phyloP scores from a whole-genome alignment of 345 rosid species.

The Geranium brycei region DNA sequence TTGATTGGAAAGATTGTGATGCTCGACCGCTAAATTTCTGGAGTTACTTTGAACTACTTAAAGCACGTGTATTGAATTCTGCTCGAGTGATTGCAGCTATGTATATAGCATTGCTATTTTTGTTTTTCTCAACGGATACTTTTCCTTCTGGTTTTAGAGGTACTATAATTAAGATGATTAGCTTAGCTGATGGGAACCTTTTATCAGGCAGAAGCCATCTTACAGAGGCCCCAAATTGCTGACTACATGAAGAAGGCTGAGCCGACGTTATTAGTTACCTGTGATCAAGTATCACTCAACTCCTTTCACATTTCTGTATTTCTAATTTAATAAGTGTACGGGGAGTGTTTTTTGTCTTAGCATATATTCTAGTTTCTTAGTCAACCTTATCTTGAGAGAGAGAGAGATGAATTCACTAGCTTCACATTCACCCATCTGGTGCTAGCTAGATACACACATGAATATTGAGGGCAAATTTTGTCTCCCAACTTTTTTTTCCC shows the following conservation, averaged over 20 bases:
- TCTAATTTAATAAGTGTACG: slow-evolving; percentile 1
- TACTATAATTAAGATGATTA: slow-evolving; percentile 13
- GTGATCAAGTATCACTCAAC: slow-evolving; percentile 64
- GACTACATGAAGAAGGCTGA: slow-evolving; percentile 37
- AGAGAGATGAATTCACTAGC: no score
- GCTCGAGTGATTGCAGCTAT: no score
- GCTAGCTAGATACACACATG: no score
- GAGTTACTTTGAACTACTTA: no score
- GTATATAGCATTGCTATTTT: no score
- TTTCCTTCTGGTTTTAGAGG: neutral
- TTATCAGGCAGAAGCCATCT: slow-evolving; percentile 77
- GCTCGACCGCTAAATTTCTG: no score
- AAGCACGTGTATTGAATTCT: no score
- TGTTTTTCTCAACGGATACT: neutral
- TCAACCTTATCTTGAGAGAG: no score
- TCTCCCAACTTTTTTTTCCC: no score
- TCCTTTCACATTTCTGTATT: slow-evolving; percentile 3
- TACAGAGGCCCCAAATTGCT: slow-evolving; percentile 35
- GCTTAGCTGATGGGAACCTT: slow-evolving; percentile 17
- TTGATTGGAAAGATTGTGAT: no score
- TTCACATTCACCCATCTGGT: no score
- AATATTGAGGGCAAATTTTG: no score
- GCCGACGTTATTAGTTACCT: slow-evolving; percentile 51
- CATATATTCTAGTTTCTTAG: neutral
- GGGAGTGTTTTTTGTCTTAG: slow-evolving; percentile 3